These are phyloP conservation scores for Capsella bursapastoris DNA, from an alignment of 345 rosid genomes.

Conservation along the genomic window DNA sequence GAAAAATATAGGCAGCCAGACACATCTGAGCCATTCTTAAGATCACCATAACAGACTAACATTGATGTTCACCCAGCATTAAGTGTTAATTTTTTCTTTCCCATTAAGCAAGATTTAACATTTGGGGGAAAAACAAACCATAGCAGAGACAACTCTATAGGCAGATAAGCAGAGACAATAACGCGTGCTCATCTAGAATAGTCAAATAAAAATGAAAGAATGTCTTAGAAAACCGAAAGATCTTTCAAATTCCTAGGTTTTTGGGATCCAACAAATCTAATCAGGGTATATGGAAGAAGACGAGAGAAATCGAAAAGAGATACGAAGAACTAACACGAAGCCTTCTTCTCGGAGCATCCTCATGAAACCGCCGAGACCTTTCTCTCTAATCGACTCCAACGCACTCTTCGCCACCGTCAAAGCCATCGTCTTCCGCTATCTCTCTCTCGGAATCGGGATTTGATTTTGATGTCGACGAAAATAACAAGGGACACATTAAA, in stretches of 20 bases:
- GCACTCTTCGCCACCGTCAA: conserved; percentile 70
- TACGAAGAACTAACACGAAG: conserved; percentile 53
- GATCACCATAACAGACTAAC: conserved; percentile 14
- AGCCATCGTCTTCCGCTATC: conserved; percentile 63
- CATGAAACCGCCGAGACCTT: conserved; percentile 69
- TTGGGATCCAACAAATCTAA: conserved; percentile 31
- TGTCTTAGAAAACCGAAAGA: not conserved
- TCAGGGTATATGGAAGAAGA: conserved; percentile 11
- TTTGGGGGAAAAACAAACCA: not conserved
- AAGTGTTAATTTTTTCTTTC: not conserved
- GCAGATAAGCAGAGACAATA: conserved; percentile 12
- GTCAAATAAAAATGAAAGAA: not conserved
- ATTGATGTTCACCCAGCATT: not conserved
- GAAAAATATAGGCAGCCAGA: not conserved
- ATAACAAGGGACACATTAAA: conserved; percentile 1
- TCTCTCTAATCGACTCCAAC: conserved; percentile 67
- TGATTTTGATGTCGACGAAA: conserved; percentile 28
- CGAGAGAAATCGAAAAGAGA: not conserved
- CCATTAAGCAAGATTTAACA: not conserved
- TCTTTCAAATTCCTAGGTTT: not conserved
- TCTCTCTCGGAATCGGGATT: conserved; percentile 16
- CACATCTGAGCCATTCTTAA: conserved; percentile 18
- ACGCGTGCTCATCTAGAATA: conserved; percentile 17
- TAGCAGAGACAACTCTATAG: conserved; percentile 2
- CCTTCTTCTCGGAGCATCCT: conserved; percentile 78